Percentiles rank a stretch among this genome's conserved stretches.
These are phyloP conservation scores for Psidium guajava DNA, from an alignment of 345 rosid species.

Conservation along the genomic window DNA sequence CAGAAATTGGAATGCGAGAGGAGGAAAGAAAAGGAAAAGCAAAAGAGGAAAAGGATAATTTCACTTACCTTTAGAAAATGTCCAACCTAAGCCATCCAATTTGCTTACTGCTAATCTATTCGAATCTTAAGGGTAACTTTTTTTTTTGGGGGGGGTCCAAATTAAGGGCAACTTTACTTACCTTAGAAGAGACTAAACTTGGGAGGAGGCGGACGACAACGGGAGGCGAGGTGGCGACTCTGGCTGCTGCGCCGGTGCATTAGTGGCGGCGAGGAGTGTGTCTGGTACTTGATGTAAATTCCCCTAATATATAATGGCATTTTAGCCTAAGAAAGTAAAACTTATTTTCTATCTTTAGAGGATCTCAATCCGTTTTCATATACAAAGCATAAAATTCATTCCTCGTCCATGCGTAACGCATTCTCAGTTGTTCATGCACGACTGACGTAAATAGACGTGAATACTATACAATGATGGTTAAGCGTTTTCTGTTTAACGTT, in stretches of 20 bases:
- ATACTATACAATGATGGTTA: not conserved
- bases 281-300: not conserved
- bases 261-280: not conserved
- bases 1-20: not conserved
- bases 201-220: not conserved
- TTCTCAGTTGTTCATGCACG: not conserved
- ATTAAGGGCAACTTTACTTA: not conserved
- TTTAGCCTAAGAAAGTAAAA: not conserved
- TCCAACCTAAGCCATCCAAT: not conserved
- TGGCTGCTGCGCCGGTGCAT: not conserved
- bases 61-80: not conserved
- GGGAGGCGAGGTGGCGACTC: not conserved
- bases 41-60: not conserved
- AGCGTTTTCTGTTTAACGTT: not conserved
- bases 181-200: not conserved
- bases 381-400: not conserved
- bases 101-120: not conserved
- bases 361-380: not conserved
- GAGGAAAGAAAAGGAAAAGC: not conserved
- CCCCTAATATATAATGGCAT: not conserved
- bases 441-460: not conserved
- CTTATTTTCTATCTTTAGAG: not conserved
- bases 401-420: not conserved
- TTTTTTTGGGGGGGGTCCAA: too few relatives aligned
- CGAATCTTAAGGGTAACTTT: not conserved